Percentiles rank a stretch among this genome's conserved stretches.
Conservation (phyloP, 768 basidiomycete genomes). For the Psilocybe sp. region DNA sequence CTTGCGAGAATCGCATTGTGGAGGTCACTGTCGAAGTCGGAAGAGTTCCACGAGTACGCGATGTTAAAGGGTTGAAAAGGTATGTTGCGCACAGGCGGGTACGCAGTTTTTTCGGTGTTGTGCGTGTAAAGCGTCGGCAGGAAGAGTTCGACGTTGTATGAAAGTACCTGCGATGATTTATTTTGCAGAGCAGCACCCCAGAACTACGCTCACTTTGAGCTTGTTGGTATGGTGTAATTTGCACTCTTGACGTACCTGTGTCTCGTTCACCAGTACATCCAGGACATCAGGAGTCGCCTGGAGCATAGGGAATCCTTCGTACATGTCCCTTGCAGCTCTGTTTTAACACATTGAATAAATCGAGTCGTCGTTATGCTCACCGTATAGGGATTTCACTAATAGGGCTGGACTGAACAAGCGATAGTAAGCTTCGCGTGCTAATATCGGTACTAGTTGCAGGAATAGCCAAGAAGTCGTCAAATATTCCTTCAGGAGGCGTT, state of each 20-base stretch:
- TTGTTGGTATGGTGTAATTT: neutral
- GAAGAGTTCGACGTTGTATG: constrained; percentile 54
- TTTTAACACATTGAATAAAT: too few relatives aligned
- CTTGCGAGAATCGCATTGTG: constrained; percentile 36
- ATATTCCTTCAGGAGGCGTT: constrained; percentile 42
- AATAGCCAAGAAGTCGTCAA: constrained; percentile 48
- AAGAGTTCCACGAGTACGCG: constrained; percentile 41
- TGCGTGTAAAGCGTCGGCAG: constrained; percentile 38
- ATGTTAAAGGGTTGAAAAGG: constrained; percentile 46
- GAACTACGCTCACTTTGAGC: constrained; percentile 29
- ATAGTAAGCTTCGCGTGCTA: constrained; percentile 35
- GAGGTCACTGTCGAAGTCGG: constrained; percentile 36
- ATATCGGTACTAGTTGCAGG: constrained; percentile 36
- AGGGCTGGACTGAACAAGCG: constrained; percentile 36
- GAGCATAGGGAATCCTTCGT: constrained; percentile 3
- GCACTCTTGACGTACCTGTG: constrained; percentile 20
- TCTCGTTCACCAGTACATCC: constrained; percentile 42
- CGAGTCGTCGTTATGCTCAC: constrained; percentile 20
- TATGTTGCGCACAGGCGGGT: constrained; percentile 38
- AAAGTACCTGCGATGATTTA: constrained; percentile 27
- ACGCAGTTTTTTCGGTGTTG: constrained; percentile 38
- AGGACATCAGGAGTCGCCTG: neutral
- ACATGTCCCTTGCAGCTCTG: neutral
- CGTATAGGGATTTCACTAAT: constrained; percentile 24
- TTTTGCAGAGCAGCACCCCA: constrained; percentile 35